Evolutionary conservation across 2,329 filamentous ascomycete genomes (phyloP).

Genomic region (Cadophora luteo-olivacea): DNA sequence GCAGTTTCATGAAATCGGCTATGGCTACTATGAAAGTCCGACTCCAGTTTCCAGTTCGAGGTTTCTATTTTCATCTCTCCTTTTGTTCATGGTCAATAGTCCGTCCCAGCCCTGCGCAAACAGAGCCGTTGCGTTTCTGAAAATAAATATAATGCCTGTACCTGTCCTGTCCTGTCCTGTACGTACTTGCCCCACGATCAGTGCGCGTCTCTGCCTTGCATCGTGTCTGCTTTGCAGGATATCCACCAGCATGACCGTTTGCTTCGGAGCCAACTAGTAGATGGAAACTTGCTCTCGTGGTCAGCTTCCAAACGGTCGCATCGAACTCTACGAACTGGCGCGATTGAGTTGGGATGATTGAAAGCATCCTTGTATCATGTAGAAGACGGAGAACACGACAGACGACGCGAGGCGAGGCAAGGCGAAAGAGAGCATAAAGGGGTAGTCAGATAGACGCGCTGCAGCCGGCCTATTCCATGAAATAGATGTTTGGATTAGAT

Average conservation of each 20-base stretch:
- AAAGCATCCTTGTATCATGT: neutral
- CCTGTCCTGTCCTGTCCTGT: neutral
- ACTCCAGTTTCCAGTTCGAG: neutral
- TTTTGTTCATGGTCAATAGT: neutral
- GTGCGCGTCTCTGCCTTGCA: conserved; percentile 2
- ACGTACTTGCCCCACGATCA: neutral
- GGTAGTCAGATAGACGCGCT: neutral
- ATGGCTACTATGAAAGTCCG: neutral
- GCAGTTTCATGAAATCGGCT: conserved; percentile 12
- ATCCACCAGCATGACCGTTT: conserved; percentile 3
- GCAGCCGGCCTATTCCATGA: conserved; percentile 7
- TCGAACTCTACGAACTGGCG: neutral
- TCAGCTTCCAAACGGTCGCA: neutral
- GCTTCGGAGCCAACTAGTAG: neutral
- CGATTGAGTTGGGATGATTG: neutral
- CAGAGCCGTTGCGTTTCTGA: neutral
- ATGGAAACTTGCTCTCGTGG: neutral
- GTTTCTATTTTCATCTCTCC: conserved; percentile 2
- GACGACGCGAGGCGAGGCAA: neutral
- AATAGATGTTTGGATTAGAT: conserved; percentile 12
- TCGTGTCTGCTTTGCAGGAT: neutral
- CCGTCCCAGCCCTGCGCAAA: neutral
- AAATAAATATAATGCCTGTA: conserved; percentile 1
- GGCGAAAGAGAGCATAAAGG: conserved; percentile 4
- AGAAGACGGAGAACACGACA: neutral